Percentiles rank a stretch among this genome's conserved stretches.
Conservation (phyloP, 2,329 filamentous ascomycete genomes). For the Phialophora expanda region DNA sequence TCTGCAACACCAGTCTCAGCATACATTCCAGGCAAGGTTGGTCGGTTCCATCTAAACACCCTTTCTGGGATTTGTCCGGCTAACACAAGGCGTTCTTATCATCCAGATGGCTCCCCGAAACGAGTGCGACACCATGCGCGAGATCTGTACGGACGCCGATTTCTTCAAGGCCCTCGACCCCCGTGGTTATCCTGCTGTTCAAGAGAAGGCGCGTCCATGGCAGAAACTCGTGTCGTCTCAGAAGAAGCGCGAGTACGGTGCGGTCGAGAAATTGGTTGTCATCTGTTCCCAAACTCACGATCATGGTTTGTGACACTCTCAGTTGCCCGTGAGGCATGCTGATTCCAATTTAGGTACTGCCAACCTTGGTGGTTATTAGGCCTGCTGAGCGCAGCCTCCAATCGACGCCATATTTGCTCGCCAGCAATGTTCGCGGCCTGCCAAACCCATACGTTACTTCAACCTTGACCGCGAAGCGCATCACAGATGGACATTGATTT, state of each 20-base stretch:
- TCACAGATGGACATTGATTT: not conserved
- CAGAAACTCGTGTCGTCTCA: conserved; percentile 5
- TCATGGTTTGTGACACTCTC: conserved; percentile 8
- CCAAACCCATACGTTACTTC: conserved; percentile 1
- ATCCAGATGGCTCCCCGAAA: conserved; percentile 13
- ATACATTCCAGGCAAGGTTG: conserved; percentile 3
- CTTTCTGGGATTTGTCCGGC: not conserved
- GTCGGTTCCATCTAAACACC: not conserved
- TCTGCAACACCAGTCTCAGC: conserved; percentile 2
- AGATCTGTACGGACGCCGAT: not conserved
- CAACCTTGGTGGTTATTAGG: conserved; percentile 1
- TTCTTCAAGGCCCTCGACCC: conserved; percentile 17
- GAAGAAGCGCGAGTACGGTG: conserved; percentile 9
- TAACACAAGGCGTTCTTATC: conserved; percentile 10
- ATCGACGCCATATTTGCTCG: not conserved
- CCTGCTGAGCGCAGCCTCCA: not conserved
- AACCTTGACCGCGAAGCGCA: not conserved
- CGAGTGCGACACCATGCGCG: conserved; percentile 8
- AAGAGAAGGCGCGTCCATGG: conserved; percentile 22
- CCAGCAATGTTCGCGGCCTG: not conserved
- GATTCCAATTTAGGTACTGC: not conserved
- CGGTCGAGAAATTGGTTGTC: conserved; percentile 13
- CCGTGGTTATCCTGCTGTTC: conserved; percentile 18
- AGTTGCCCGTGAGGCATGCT: not conserved
- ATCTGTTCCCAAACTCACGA: conserved; percentile 18